Evolutionary conservation across 352 stramenopile genomes (phyloP).

Genomic region (Phytophthora colocasiae): DNA sequence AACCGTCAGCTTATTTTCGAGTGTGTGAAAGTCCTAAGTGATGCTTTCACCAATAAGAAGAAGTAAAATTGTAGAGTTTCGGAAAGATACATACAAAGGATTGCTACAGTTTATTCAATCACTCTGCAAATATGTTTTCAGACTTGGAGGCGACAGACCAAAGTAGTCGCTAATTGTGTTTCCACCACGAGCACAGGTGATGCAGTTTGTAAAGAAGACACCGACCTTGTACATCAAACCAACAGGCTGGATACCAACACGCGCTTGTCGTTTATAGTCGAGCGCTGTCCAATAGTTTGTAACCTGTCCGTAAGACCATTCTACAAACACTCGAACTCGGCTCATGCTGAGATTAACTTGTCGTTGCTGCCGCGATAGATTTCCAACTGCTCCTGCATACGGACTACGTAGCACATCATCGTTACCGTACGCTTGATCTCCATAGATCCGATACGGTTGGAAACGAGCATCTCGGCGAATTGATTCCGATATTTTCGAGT

Average conservation of each 20-base stretch:
- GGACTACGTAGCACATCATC: neutral
- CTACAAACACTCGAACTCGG: neutral
- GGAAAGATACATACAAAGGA: neutral
- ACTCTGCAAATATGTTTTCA: neutral
- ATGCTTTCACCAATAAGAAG: neutral
- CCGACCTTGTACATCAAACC: conserved; percentile 3
- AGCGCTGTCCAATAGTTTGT: conserved; percentile 19
- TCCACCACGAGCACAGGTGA: conserved; percentile 9
- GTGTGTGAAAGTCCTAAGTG: too few species aligned
- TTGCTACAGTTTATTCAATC: neutral
- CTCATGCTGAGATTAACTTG: neutral
- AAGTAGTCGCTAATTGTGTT: conserved; percentile 22
- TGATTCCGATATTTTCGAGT: conserved; percentile 8
- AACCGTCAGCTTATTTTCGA: too few species aligned
- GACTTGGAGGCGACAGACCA: neutral
- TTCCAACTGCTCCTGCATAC: neutral
- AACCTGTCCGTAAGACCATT: conserved; percentile 16
- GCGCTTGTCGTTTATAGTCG: neutral
- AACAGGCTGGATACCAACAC: neutral
- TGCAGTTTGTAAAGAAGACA: conserved; percentile 18
- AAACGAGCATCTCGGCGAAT: neutral
- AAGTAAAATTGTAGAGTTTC: neutral
- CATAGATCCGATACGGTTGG: neutral
- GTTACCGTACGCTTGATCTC: neutral
- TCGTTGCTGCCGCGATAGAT: neutral